A percentile compares a stretch with the other conserved stretches of the same genome.
Conservation (phyloP, 2,329 filamentous ascomycete genomes). For the Hyphodiscus sp. region DNA sequence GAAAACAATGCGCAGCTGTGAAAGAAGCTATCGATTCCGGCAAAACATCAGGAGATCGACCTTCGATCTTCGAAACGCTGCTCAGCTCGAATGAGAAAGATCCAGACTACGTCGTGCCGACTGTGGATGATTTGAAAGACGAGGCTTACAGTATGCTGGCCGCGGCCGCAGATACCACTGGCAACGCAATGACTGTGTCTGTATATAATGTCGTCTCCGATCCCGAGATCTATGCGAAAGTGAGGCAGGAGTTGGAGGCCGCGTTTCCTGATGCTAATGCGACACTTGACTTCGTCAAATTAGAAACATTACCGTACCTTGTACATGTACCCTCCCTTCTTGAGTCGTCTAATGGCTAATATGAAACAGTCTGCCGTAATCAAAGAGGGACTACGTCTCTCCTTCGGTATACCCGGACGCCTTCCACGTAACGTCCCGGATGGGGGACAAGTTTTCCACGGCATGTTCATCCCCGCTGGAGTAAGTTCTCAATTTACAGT, state of each 20-base stretch:
- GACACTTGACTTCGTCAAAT: not conserved
- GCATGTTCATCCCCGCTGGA: constrained; percentile 9
- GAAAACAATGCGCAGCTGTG: no score
- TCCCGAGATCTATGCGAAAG: constrained; percentile 24
- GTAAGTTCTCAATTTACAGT: not conserved
- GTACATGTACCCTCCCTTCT: constrained; percentile 4
- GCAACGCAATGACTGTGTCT: constrained; percentile 30
- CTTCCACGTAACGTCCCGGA: constrained; percentile 13
- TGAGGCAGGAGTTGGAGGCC: constrained; percentile 26
- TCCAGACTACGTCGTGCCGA: constrained; percentile 5
- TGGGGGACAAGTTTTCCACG: no score
- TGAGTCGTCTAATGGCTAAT: not conserved
- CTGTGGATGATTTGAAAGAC: constrained; percentile 9
- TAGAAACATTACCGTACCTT: constrained; percentile 25
- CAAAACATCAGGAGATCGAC: constrained; percentile 1
- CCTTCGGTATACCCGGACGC: constrained; percentile 25
- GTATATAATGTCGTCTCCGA: constrained; percentile 28
- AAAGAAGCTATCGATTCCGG: constrained; percentile 4
- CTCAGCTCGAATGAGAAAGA: constrained; percentile 14
- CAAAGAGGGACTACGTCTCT: constrained; percentile 27
- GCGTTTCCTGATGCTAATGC: constrained; percentile 27
- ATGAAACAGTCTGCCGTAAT: constrained; percentile 23
- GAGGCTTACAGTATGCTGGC: constrained; percentile 25
- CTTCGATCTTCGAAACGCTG: constrained; percentile 28
- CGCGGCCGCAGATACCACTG: constrained; percentile 31